Percentiles rank a stretch among this genome's conserved stretches.
phyloP scores from a whole-genome alignment of 441 rosid species.

The Flueggea neowawraea region DNA sequence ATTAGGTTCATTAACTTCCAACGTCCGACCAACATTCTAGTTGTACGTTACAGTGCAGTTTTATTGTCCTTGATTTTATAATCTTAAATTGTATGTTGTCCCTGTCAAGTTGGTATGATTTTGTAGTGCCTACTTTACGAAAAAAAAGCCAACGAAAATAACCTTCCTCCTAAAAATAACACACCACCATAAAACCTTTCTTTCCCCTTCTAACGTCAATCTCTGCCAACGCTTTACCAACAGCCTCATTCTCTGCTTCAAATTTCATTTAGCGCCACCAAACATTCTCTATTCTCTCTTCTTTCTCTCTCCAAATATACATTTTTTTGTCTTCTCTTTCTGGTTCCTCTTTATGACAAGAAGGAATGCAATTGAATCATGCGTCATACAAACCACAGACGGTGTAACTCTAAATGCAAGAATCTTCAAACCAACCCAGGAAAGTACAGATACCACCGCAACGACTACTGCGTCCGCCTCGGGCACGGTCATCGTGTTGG shows the following conservation, averaged over 20 bases:
- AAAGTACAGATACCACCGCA: background rate
- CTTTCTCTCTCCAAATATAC: background rate
- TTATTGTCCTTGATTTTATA: background rate
- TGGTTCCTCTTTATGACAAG: background rate
- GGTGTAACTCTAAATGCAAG: slow-evolving; percentile 19
- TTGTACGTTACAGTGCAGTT: background rate
- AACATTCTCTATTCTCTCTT: background rate
- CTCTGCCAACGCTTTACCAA: background rate
- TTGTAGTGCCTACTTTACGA: background rate
- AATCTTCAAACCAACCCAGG: slow-evolving; percentile 19
- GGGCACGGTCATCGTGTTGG: slow-evolving; percentile 54
- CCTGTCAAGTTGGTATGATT: too few relatives aligned
- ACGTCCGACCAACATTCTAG: too few relatives aligned
- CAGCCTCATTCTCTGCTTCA: background rate
- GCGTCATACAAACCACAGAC: slow-evolving; percentile 13
- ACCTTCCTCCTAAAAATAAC: slow-evolving; percentile 1
- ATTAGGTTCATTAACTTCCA: too few relatives aligned
- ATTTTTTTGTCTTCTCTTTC: background rate
- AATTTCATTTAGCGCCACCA: background rate
- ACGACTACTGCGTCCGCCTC: background rate
- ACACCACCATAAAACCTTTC: background rate
- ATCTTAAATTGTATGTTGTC: background rate
- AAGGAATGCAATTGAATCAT: slow-evolving; percentile 16
- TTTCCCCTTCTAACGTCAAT: too few relatives aligned
- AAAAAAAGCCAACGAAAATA: background rate